These are phyloP conservation scores for Viola pubescens DNA, from an alignment of 441 rosid species.

Conservation along the genomic window DNA sequence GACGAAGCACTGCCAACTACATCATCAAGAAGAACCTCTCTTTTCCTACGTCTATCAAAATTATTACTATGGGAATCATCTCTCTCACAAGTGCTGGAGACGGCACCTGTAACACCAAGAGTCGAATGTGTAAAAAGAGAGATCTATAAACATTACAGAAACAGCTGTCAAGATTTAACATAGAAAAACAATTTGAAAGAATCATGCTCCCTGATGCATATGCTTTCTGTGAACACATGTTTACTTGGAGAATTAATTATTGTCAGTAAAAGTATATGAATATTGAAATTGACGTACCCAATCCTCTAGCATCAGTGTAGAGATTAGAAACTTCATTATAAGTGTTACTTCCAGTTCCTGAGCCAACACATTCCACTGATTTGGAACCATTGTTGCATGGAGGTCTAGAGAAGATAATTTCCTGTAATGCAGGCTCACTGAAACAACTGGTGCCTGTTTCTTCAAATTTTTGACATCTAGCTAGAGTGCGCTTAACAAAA, in stretches of 20 bases:
- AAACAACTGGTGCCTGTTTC: constrained; percentile 75
- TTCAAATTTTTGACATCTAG: constrained; percentile 65
- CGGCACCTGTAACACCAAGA: constrained; percentile 40
- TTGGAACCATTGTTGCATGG: constrained; percentile 60
- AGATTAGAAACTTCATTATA: constrained; percentile 62
- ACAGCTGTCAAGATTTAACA: no score
- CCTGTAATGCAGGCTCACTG: constrained; percentile 63
- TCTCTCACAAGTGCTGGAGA: constrained; percentile 45
- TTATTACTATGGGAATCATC: constrained; percentile 25
- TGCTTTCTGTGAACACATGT: neutral
- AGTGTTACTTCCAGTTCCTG: constrained; percentile 89
- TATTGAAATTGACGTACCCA: constrained; percentile 39
- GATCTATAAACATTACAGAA: constrained; percentile 3
- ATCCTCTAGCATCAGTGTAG: constrained; percentile 64
- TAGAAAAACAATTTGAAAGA: neutral
- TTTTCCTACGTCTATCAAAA: constrained; percentile 38
- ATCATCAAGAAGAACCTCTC: constrained; percentile 69
- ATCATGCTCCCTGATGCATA: neutral
- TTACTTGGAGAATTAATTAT: no score
- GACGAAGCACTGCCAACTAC: constrained; percentile 69
- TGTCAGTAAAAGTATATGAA: no score
- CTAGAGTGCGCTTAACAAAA: constrained; percentile 65
- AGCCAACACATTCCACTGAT: constrained; percentile 78
- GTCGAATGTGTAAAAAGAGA: constrained; percentile 12
- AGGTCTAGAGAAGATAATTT: constrained; percentile 53